These are phyloP conservation scores for Alternaria tenuissima DNA, from an alignment of 2,329 filamentous ascomycete genomes.

Conservation along the genomic window DNA sequence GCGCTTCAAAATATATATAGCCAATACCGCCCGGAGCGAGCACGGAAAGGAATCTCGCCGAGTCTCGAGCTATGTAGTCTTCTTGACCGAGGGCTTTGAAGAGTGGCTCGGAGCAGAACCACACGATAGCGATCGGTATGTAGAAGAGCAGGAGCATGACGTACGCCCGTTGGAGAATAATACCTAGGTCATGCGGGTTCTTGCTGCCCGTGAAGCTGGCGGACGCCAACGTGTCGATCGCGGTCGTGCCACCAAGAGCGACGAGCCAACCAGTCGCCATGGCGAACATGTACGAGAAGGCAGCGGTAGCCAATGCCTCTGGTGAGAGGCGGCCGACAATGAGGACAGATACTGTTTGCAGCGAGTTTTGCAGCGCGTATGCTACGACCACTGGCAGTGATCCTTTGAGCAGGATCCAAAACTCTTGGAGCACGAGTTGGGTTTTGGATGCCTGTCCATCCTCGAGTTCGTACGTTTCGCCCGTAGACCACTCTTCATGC, in stretches of 20 bases:
- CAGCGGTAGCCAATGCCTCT: slow-evolving; percentile 80
- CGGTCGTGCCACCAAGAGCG: slow-evolving; percentile 83
- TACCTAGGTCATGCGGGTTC: slow-evolving; percentile 79
- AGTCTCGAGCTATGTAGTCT: slow-evolving; percentile 76
- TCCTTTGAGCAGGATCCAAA: slow-evolving; percentile 71
- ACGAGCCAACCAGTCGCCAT: slow-evolving; percentile 90
- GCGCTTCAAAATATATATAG: slow-evolving; percentile 85
- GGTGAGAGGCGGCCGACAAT: slow-evolving; percentile 82
- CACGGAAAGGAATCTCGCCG: slow-evolving; percentile 74
- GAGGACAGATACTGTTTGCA: slow-evolving; percentile 83
- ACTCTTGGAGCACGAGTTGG: slow-evolving; percentile 63
- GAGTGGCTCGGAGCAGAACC: slow-evolving; percentile 76
- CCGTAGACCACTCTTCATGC: slow-evolving; percentile 46
- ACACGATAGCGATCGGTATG: slow-evolving; percentile 73
- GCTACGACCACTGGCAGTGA: slow-evolving; percentile 82
- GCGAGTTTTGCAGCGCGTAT: slow-evolving; percentile 84
- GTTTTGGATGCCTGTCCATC: slow-evolving; percentile 45
- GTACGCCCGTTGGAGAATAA: slow-evolving; percentile 79
- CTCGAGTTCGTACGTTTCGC: slow-evolving; percentile 52
- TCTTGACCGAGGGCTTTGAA: slow-evolving; percentile 81
- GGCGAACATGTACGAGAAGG: slow-evolving; percentile 93
- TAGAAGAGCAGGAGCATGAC: slow-evolving; percentile 78
- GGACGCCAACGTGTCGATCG: slow-evolving; percentile 84
- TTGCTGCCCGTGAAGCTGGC: slow-evolving; percentile 82
- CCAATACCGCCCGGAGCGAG: slow-evolving; percentile 83